Base-by-base conservation (phyloP, 306 rosid species). In the Acacia confusa region DNA sequence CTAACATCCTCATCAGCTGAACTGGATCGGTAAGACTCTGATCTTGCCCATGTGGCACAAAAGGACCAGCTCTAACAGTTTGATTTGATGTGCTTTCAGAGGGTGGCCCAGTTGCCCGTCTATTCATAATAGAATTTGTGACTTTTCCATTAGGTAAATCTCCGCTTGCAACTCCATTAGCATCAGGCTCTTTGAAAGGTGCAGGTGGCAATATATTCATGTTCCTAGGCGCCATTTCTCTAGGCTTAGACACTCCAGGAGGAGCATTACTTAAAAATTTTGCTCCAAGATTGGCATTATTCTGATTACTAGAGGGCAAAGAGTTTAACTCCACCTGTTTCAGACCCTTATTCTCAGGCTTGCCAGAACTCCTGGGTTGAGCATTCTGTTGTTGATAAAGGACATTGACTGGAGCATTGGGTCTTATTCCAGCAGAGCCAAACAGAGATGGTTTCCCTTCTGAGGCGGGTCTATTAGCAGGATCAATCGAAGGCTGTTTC, bases 261-360 rank as follows among this genome's bases (percentile, higher is more conserved):
- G 94, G 83, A 22, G 89, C 60, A 80, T 84, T 89, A 64, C 87
- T 87, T 45, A 89, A 76, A 82, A 88, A 87, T 66, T 90, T 91
- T 50, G 91, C 86, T 60, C 79, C 84, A 78, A 77, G 87, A 55
- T 89, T 86, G 77, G 86, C 83, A 79, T 81, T 89, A 77, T 80
- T 92, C 65, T 87, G 93, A 78, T 78, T 87, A 9, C 73, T 76
- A 0, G 92, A 27, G 70, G 93, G 98, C 78, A 86, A 64, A 71
- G 97, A 87, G 84, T 95, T 92, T 82, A 92, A 85, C 83, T 91
- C 97, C 82, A 93, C 88, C 83, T 92, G 92, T 82, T 88, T 91
- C 74, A 84, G 85, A 74, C 89, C 86, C 84, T 84, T 81, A 53
- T 67, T 87, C 91, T 88, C 92, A 70, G 87, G 89, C 88, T 84